phyloP scores from a whole-genome alignment of 768 basidiomycete species.

The Mycena leptocephala region DNA sequence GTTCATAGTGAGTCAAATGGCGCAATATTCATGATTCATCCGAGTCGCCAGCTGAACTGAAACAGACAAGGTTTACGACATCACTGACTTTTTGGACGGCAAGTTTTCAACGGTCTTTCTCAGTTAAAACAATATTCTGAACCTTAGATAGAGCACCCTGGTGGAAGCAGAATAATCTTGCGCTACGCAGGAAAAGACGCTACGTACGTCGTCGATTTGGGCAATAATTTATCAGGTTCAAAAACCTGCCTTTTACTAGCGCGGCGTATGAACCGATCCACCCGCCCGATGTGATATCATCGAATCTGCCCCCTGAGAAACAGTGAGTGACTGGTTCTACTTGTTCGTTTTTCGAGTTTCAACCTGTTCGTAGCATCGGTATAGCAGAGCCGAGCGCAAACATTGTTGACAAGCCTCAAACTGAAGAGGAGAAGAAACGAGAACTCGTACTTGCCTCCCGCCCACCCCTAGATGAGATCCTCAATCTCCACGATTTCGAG shows the following conservation, averaged over 20 bases:
- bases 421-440: conserved; percentile 67
- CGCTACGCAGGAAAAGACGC: conserved; percentile 81
- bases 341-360: not conserved
- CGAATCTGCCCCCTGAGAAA: conserved; percentile 76
- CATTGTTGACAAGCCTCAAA: conserved; percentile 58
- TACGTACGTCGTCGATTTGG: conserved; percentile 61
- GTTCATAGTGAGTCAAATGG: conserved; percentile 62
- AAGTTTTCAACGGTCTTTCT: not conserved
- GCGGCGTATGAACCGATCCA: conserved; percentile 80
- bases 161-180: conserved; percentile 74
- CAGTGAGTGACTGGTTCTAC: conserved; percentile 54
- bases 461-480: conserved; percentile 73
- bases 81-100: conserved; percentile 67
- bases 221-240: conserved; percentile 22
- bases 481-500: conserved; percentile 87
- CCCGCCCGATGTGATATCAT: conserved; percentile 72
- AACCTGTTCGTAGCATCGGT: conserved; percentile 58
- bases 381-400: conserved; percentile 66
- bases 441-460: conserved; percentile 61
- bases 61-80: conserved; percentile 67
- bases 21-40: not conserved
- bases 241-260: conserved; percentile 38
- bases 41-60: not conserved
- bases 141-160: conserved; percentile 59
- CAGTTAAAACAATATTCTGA: not conserved